phyloP scores from a whole-genome alignment of 306 rosid genomes.

The Begonia peltatifolia region DNA sequence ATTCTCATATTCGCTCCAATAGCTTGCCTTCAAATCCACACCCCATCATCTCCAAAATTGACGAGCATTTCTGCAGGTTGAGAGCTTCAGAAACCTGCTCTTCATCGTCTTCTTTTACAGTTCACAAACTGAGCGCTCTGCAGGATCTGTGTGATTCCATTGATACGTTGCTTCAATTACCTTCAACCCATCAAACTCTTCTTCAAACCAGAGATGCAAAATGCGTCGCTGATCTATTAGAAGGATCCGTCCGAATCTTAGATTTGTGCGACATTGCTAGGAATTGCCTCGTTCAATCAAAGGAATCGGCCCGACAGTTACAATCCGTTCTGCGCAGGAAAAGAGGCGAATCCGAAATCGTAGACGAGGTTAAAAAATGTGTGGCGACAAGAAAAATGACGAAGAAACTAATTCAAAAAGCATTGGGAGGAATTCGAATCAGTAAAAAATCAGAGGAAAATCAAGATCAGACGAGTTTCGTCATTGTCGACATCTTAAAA shows the following conservation, averaged over 20 bases:
- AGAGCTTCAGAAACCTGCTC: neutral
- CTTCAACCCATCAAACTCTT: conserved; percentile 4
- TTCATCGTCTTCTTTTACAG: conserved; percentile 8
- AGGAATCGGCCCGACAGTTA: conserved; percentile 5
- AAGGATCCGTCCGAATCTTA: conserved; percentile 11
- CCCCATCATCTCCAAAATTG: conserved; percentile 9
- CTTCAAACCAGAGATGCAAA: neutral
- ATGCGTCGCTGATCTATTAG: conserved; percentile 6
- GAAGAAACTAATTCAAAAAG: conserved; percentile 10
- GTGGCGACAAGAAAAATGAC: conserved; percentile 5
- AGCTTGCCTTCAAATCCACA: conserved; percentile 20
- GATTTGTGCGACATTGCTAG: conserved; percentile 11
- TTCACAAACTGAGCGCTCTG: conserved; percentile 13
- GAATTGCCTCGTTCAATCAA: conserved; percentile 10
- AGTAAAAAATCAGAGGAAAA: neutral
- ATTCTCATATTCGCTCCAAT: conserved; percentile 11
- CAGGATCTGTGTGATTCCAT: conserved; percentile 14
- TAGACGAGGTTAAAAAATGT: conserved; percentile 5
- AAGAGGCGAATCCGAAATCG: conserved; percentile 5
- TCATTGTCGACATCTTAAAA: neutral
- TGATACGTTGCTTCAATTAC: conserved; percentile 12
- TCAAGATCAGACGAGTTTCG: neutral
- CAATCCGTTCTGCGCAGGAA: conserved; percentile 8
- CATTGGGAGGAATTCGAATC: conserved; percentile 5
- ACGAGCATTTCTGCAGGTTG: conserved; percentile 14